A percentile compares a stretch with the other conserved stretches of the same genome.
Evolutionary conservation across 176 grass and related monocot genomes (phyloP).

Genomic region (Oryza brachyantha): DNA sequence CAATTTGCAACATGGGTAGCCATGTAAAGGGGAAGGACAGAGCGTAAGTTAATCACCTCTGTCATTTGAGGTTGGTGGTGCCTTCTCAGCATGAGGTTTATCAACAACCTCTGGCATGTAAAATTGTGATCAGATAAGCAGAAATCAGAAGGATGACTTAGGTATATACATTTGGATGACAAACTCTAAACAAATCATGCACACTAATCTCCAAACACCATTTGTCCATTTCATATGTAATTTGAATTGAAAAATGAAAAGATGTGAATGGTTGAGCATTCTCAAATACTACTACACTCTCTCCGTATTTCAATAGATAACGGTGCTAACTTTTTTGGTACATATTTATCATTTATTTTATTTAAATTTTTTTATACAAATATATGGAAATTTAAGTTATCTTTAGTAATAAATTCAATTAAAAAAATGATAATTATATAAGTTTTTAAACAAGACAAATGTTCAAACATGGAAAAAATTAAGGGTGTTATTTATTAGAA

Average conservation of each 20-base stretch:
- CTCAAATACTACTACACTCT: neutral
- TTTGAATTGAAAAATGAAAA: neutral
- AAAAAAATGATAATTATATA: too few species aligned
- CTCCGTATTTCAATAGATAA: too few species aligned
- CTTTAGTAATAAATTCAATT: too few species aligned
- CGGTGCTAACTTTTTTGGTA: too few species aligned
- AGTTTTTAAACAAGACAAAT: too few species aligned
- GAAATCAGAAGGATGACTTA: neutral
- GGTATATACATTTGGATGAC: neutral
- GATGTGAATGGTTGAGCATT: neutral
- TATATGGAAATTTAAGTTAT: too few species aligned
- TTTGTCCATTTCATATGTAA: neutral
- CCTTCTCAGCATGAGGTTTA: constrained; percentile 29
- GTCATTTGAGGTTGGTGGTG: constrained; percentile 38
- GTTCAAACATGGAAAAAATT: too few species aligned
- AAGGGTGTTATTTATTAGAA: too few species aligned
- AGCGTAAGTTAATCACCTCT: constrained; percentile 39
- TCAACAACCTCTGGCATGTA: constrained; percentile 35
- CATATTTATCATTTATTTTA: too few species aligned
- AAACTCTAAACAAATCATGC: neutral
- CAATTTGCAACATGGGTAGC: neutral
- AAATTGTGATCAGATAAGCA: neutral
- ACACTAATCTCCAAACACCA: neutral
- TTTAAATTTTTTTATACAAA: too few species aligned
- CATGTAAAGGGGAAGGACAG: neutral